Evolutionary conservation across 768 basidiomycete genomes (phyloP).

Genomic region (Kwoniella sp.): DNA sequence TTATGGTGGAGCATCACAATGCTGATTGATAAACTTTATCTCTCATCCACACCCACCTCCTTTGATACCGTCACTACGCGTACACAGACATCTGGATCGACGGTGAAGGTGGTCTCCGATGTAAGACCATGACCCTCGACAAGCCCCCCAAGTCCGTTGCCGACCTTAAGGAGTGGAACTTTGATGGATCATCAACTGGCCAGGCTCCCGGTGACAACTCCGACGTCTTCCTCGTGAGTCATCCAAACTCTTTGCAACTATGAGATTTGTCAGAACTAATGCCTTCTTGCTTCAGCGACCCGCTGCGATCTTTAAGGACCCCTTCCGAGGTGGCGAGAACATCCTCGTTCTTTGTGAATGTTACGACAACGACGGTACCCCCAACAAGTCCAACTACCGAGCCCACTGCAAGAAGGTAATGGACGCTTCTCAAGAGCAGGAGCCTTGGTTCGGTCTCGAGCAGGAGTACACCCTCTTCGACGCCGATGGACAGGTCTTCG

Average conservation of each 20-base stretch:
- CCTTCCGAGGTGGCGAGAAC: slow-evolving; percentile 98
- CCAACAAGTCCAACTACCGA: slow-evolving; percentile 94
- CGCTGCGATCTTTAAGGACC: slow-evolving; percentile 95
- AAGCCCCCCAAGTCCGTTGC: slow-evolving; percentile 84
- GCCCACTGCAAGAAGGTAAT: slow-evolving; percentile 92
- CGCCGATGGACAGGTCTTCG: slow-evolving; percentile 81
- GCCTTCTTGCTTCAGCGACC: slow-evolving; percentile 62
- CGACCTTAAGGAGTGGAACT: slow-evolving; percentile 97
- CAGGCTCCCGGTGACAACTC: slow-evolving; percentile 95
- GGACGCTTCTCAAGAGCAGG: slow-evolving; percentile 64
- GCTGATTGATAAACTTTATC: neutral
- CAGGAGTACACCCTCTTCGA: slow-evolving; percentile 99
- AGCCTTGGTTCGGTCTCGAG: slow-evolving; percentile 97
- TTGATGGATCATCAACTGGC: slow-evolving; percentile 96
- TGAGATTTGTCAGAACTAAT: too few species aligned
- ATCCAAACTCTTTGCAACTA: neutral
- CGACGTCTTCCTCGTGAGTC: slow-evolving; percentile 80
- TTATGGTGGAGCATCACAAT: neutral
- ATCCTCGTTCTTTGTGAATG: slow-evolving; percentile 95
- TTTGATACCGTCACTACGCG: neutral
- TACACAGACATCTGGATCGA: slow-evolving; percentile 95
- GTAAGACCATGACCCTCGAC: slow-evolving; percentile 94
- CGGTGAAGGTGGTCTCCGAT: slow-evolving; percentile 89
- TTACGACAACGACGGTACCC: slow-evolving; percentile 98
- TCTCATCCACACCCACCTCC: neutral